Conservation (phyloP, 106 monocot genomes). For the Dendrobium catenatum region DNA sequence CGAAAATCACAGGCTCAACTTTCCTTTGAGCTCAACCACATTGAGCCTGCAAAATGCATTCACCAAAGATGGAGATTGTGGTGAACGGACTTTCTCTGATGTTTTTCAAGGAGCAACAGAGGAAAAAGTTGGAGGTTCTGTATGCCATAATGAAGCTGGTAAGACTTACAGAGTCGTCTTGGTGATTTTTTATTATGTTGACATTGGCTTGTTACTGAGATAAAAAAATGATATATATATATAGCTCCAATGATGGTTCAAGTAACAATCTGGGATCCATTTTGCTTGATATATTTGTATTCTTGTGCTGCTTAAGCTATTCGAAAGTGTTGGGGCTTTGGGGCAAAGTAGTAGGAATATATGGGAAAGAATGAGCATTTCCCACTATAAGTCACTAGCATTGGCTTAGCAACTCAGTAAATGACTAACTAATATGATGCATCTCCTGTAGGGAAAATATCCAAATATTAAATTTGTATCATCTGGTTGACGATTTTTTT, state of each 20-base stretch:
- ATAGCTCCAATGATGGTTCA: not conserved
- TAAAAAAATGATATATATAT: not conserved
- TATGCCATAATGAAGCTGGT: slow-evolving; percentile 31
- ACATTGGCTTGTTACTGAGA: not conserved
- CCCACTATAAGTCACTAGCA: not conserved
- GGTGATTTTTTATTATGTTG: not conserved
- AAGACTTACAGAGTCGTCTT: slow-evolving; percentile 3
- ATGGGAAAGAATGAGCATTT: not conserved
- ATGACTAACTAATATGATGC: not conserved
- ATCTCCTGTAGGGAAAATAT: not conserved
- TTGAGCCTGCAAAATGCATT: slow-evolving; percentile 11
- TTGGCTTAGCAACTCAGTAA: not conserved
- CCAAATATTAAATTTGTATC: not conserved
- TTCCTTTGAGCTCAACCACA: slow-evolving; percentile 15
- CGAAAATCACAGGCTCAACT: slow-evolving; percentile 18
- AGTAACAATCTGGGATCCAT: not conserved
- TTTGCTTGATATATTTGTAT: not conserved
- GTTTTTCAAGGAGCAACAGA: slow-evolving; percentile 10
- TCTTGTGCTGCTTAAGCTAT: not conserved
- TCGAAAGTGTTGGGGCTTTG: not conserved
- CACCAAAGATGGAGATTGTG: slow-evolving; percentile 7
- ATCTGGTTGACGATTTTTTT: not conserved
- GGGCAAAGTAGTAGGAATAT: not conserved
- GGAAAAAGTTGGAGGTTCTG: slow-evolving; percentile 15
- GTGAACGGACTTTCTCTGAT: slow-evolving; percentile 18